phyloP scores from a whole-genome alignment of 129 eudicot species.

The Rutidosis leptorrhynchoides region DNA sequence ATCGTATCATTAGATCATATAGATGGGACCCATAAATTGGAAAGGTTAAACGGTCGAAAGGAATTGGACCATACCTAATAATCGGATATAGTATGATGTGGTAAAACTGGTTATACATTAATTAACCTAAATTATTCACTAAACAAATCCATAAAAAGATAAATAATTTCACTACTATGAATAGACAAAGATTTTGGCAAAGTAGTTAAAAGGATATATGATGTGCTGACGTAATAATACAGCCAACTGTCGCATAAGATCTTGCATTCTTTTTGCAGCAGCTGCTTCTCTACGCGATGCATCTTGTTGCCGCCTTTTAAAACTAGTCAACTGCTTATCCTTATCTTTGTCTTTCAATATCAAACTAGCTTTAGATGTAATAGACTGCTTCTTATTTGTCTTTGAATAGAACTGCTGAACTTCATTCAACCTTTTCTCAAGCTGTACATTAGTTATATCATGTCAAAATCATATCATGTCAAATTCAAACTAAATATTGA shows the following conservation, averaged over 20 bases:
- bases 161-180: not conserved
- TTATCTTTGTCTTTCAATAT: conserved; percentile 61
- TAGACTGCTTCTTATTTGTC: conserved; percentile 49
- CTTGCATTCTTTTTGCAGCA: conserved; percentile 84
- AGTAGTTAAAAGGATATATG: conserved; percentile 34
- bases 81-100: conserved; percentile 8
- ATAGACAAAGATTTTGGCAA: not conserved
- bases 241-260: conserved; percentile 72
- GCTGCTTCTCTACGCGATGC: conserved; percentile 66
- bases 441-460: conserved; percentile 42
- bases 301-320: conserved; percentile 65
- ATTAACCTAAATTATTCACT: not conserved
- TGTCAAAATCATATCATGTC: conserved; percentile 28
- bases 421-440: conserved; percentile 63
- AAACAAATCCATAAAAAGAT: not conserved
- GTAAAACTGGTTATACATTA: not conserved
- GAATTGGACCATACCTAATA: not conserved
- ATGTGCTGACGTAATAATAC: conserved; percentile 62
- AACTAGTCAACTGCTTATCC: conserved; percentile 46
- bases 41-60: not conserved
- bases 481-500: conserved; percentile 15
- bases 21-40: not conserved
- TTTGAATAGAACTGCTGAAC: conserved; percentile 66
- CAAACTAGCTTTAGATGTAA: conserved; percentile 61
- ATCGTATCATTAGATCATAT: not conserved